Conservation (phyloP, 129 eudicot species). For the Helianthus tuberosus region DNA sequence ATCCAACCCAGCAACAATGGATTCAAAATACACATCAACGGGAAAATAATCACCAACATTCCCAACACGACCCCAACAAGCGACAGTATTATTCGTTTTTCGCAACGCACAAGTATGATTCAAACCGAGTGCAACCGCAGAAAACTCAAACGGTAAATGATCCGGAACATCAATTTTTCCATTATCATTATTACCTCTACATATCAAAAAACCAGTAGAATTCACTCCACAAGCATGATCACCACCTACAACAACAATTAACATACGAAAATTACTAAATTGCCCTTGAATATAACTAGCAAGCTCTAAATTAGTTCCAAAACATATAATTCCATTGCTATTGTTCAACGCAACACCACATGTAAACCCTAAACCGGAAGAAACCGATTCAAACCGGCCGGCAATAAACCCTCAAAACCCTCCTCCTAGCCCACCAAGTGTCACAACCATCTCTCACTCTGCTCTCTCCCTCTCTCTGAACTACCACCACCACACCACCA, state of each 20-base stretch:
- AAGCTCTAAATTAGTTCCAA: conserved; percentile 43
- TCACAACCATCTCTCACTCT: too few relatives aligned
- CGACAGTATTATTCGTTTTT: conserved; percentile 41
- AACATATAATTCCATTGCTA: conserved; percentile 49
- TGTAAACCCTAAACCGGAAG: conserved; percentile 69
- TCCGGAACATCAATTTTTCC: conserved; percentile 58
- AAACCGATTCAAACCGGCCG: conserved; percentile 38
- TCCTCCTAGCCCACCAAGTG: too few relatives aligned
- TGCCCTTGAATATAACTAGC: conserved; percentile 43
- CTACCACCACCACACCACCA: too few relatives aligned
- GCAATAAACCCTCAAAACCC: too few relatives aligned
- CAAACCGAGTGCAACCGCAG: conserved; percentile 57
- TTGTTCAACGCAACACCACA: conserved; percentile 55
- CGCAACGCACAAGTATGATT: conserved; percentile 75
- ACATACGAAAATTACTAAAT: conserved; percentile 50
- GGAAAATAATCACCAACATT: conserved; percentile 37
- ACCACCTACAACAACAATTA: conserved; percentile 63
- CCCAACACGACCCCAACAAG: conserved; percentile 83
- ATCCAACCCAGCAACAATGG: conserved; percentile 75
- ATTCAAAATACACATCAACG: conserved; percentile 53
- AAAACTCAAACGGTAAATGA: conserved; percentile 45
- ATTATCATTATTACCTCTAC: conserved; percentile 56
- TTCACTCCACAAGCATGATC: conserved; percentile 75
- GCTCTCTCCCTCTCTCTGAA: too few relatives aligned
- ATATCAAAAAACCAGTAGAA: conserved; percentile 50